Evolutionary conservation across 2,329 filamentous ascomycete genomes (phyloP).

Genomic region (Parascedosporium putredinis): DNA sequence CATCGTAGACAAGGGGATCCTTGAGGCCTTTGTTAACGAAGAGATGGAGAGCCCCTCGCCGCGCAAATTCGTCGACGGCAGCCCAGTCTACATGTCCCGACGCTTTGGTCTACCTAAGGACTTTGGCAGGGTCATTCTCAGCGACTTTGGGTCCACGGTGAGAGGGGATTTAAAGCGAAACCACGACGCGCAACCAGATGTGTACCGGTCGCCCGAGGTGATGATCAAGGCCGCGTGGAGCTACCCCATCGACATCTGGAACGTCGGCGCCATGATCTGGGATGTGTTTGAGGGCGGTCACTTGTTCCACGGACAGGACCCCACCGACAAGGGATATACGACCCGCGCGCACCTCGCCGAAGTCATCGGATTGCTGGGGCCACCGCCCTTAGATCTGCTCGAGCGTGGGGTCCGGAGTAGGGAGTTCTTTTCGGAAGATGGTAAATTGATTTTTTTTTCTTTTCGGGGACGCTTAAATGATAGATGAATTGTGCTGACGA

Average conservation of each 20-base stretch:
- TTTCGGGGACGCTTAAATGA: too few species aligned
- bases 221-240: constrained; percentile 20
- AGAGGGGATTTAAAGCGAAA: constrained; percentile 15
- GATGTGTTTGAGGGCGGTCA: constrained; percentile 20
- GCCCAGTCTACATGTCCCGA: constrained; percentile 14
- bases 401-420: constrained; percentile 12
- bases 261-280: constrained; percentile 20
- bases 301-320: constrained; percentile 13
- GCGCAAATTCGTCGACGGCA: constrained; percentile 16
- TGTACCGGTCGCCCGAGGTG: constrained; percentile 22
- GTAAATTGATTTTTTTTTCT: constrained; percentile 6
- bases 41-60: constrained; percentile 16
- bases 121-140: constrained; percentile 17
- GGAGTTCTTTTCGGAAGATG: constrained; percentile 15
- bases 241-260: constrained; percentile 19
- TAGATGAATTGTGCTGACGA: not conserved
- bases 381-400: constrained; percentile 16
- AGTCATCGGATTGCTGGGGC: constrained; percentile 20
- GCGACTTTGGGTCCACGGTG: constrained; percentile 20
- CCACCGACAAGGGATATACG: constrained; percentile 14
- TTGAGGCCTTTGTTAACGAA: constrained; percentile 11
- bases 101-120: constrained; percentile 15
- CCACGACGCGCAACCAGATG: constrained; percentile 19
- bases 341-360: constrained; percentile 18
- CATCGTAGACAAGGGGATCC: constrained; percentile 9